phyloP scores from a whole-genome alignment of 1,284 basidiomycete genomes.

The Xerocomus minutiporus region DNA sequence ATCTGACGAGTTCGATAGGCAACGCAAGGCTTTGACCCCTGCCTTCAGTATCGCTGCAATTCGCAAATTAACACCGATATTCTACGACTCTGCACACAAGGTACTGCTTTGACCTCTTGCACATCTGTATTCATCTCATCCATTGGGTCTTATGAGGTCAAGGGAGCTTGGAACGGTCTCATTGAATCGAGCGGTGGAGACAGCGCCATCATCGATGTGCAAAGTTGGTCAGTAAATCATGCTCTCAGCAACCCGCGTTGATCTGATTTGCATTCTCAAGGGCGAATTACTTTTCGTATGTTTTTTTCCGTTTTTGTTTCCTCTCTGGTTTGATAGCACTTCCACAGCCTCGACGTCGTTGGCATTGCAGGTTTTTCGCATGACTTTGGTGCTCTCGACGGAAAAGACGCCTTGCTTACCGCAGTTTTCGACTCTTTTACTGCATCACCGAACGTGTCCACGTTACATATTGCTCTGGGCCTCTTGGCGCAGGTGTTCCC shows the following conservation, averaged over 20 bases:
- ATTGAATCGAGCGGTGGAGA: constrained; percentile 36
- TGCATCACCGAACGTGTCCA: constrained; percentile 17
- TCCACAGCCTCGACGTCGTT: constrained; percentile 17
- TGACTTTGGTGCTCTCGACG: constrained; percentile 30
- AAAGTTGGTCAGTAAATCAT: constrained; percentile 27
- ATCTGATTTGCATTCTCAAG: constrained; percentile 16
- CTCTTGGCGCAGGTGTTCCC: constrained; percentile 44
- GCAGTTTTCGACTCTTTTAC: constrained; percentile 39
- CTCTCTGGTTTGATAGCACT: constrained; percentile 17
- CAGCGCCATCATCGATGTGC: constrained; percentile 45
- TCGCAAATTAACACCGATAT: constrained; percentile 1
- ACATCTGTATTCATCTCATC: not conserved
- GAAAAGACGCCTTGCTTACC: constrained; percentile 41
- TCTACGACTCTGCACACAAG: constrained; percentile 41
- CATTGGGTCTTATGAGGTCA: constrained; percentile 26
- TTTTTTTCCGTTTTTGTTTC: not conserved
- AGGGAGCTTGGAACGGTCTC: constrained; percentile 48
- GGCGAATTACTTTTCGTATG: constrained; percentile 49
- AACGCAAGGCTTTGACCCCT: constrained; percentile 29
- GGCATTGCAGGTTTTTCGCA: constrained; percentile 54
- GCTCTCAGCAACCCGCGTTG: not conserved
- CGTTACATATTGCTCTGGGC: constrained; percentile 32
- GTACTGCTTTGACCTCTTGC: not conserved
- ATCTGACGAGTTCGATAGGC: constrained; percentile 26
- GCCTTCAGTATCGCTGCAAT: constrained; percentile 1